Conservation (phyloP, 2,329 filamentous ascomycete species). For the Ceratocystis lukuohia region DNA sequence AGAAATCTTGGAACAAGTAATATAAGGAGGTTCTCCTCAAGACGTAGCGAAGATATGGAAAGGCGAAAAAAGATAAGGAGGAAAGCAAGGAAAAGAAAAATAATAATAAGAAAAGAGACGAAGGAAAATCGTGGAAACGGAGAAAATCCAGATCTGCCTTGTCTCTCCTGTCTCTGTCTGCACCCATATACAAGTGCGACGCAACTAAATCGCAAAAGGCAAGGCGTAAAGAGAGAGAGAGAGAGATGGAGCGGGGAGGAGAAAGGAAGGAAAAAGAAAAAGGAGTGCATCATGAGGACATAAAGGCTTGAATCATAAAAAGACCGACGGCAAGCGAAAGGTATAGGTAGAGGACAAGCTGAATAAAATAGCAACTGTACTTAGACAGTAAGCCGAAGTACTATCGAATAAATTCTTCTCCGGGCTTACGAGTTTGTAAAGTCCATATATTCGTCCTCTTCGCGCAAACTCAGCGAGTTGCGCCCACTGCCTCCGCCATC, state of each 20-base stretch:
- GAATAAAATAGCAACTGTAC: not conserved
- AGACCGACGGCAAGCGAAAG: not conserved
- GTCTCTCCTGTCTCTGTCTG: not conserved
- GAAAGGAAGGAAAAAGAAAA: not conserved
- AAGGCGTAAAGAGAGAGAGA: conserved; percentile 7
- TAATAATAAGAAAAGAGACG: conserved; percentile 9
- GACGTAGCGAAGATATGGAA: conserved; percentile 21
- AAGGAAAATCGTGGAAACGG: not conserved
- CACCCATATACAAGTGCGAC: conserved; percentile 16
- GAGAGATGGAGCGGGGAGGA: not conserved
- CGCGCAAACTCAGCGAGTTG: conserved; percentile 63
- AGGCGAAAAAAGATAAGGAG: conserved; percentile 19
- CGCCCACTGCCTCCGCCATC: conserved; percentile 61
- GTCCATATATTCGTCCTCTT: conserved; percentile 93
- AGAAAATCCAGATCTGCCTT: not conserved
- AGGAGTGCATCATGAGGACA: not conserved
- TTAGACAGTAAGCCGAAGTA: not conserved
- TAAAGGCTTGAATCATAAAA: not conserved
- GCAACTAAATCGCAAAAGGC: not conserved
- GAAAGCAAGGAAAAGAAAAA: conserved; percentile 20
- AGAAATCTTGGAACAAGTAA: conserved; percentile 20
- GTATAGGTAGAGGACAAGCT: not conserved
- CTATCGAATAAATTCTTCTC: no score
- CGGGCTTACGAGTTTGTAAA: conserved; percentile 31
- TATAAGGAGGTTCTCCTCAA: conserved; percentile 21